Conservation (phyloP, 2,329 filamentous ascomycete species). For the Thelonectria rubi region DNA sequence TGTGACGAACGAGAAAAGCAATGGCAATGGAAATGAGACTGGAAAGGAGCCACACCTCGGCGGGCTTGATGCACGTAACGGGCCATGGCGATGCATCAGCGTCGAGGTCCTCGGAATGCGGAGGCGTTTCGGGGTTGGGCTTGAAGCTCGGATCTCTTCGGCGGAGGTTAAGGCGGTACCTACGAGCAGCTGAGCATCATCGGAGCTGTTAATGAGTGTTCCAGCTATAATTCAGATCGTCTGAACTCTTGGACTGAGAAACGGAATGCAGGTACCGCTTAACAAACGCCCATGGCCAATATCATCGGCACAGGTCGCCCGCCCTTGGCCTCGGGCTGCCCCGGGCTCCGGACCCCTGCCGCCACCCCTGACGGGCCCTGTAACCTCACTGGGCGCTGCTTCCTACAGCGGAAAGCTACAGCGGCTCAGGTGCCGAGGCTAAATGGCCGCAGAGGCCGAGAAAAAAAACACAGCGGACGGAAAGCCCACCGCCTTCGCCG, state of each 20-base stretch:
- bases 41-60: slow-evolving; percentile 10
- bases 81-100: slow-evolving; percentile 5
- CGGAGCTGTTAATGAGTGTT: not conserved
- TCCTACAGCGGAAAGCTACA: slow-evolving; percentile 17
- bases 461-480: not conserved
- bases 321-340: slow-evolving; percentile 33
- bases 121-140: slow-evolving; percentile 10
- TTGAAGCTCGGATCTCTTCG: slow-evolving; percentile 6
- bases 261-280: slow-evolving; percentile 20
- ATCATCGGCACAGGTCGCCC: slow-evolving; percentile 13
- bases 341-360: slow-evolving; percentile 23
- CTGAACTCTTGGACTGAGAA: not conserved
- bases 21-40: not conserved
- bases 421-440: slow-evolving; percentile 24
- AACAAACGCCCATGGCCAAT: slow-evolving; percentile 20
- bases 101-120: slow-evolving; percentile 18
- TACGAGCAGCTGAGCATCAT: not conserved
- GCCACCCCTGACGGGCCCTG: slow-evolving; percentile 14
- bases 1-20: slow-evolving; percentile 1
- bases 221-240: not conserved
- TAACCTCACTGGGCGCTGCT: slow-evolving; percentile 11
- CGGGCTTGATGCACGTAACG: slow-evolving; percentile 2
- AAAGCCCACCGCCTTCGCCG: slow-evolving; percentile 23
- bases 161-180: slow-evolving; percentile 30
- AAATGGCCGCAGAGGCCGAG: slow-evolving; percentile 23